Conservation (phyloP, 2,329 filamentous ascomycete species). For the Pseudogymnoascus sp. region DNA sequence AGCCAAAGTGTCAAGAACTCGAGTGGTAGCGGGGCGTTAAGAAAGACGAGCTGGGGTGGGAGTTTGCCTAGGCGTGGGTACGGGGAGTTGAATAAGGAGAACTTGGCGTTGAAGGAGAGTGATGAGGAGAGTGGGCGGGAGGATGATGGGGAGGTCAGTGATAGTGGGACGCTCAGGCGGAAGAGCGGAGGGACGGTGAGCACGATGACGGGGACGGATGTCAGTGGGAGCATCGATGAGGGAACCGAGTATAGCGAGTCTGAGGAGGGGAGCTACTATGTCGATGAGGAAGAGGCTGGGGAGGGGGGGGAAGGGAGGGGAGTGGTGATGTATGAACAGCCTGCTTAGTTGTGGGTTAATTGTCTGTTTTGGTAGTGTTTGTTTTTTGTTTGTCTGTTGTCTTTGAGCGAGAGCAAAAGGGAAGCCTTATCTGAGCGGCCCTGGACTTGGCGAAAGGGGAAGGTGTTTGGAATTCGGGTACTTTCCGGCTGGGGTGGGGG, state of each 20-base stretch:
- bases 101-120: slow-evolving; percentile 52
- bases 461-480: slow-evolving; percentile 3
- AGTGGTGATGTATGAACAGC: neutral
- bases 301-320: neutral
- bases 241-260: slow-evolving; percentile 19
- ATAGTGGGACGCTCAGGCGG: slow-evolving; percentile 23
- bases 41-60: slow-evolving; percentile 65
- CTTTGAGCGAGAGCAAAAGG: neutral
- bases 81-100: slow-evolving; percentile 54
- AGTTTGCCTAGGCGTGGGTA: slow-evolving; percentile 30
- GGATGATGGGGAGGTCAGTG: slow-evolving; percentile 17
- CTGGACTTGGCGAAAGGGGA: neutral
- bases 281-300: neutral
- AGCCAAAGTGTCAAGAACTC: slow-evolving; percentile 70
- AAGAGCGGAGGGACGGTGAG: slow-evolving; percentile 26
- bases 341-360: neutral
- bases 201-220: slow-evolving; percentile 19
- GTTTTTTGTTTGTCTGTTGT: neutral
- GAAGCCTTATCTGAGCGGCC: neutral
- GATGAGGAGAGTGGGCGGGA: slow-evolving; percentile 37
- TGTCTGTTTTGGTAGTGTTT: neutral
- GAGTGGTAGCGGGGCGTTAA: slow-evolving; percentile 38
- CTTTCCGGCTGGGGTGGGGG: neutral
- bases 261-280: neutral
- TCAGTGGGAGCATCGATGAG: slow-evolving; percentile 24